Base-by-base conservation (phyloP, 768 basidiomycete species). In the Naganishia onofrii region DNA sequence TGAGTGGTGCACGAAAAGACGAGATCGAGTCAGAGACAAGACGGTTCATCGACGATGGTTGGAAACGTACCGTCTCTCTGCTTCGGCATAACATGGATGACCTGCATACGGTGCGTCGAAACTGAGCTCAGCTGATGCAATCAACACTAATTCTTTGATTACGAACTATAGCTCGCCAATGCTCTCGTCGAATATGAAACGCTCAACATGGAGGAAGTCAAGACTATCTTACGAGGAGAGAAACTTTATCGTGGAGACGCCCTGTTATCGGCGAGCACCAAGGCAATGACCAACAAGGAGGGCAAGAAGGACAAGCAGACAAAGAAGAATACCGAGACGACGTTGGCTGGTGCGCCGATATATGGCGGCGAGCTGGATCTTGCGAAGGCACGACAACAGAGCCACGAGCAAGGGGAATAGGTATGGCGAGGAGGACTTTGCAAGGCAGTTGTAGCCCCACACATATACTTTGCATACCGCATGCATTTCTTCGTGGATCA, bases 111-210 rank as follows among this genome's bases (percentile, higher is more conserved):
- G 69, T 74, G 64, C 58, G 75, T 74, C 46, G 23, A 23, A 66
- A 21, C 57, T 17, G 51, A 21, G 53, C 54, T 34, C 67, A 28
- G 64, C 32, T 54, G 31, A 46, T 71, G 53, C 70, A n/a, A 1
- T 28, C 34, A 26, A 38, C 55, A n/a, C 0, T 21, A 3, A 28
- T 31, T 23, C 34, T 21, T 23, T 15, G 54, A 71, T 72, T 12
- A 13, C 48, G 12, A 38, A 44, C 36, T 17, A 19, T 57, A 93
- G 92, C 87, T 98, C 51, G 94, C 95, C 1, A 86, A 86, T 66
- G 95, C 95, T 12, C 83, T 99, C 69, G 89, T 99, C 15, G 93
- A 97, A 79, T 90, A 95, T 81, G 95, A 99, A 83, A 97, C 95
- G 23, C 83, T 99, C 73, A 88, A 89, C 74, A 84, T 86, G 48